These are phyloP conservation scores for Picea sitchensis DNA, from an alignment of 75 land plant genomes.

Conservation along the genomic window DNA sequence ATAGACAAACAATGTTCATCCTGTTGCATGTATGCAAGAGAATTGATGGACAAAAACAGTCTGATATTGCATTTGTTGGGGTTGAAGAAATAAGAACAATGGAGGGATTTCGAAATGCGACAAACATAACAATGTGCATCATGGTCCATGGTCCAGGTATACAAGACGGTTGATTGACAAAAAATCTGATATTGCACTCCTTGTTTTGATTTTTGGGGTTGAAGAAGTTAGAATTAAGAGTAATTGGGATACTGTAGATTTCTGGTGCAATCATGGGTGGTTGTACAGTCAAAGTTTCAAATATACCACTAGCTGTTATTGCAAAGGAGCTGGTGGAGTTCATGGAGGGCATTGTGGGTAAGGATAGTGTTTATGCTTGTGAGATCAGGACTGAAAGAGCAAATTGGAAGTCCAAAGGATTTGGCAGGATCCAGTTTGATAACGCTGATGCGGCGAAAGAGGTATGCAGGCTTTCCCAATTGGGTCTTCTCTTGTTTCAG, in stretches of 20 bases:
- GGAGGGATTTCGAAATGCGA: neutral
- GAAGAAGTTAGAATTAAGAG: neutral
- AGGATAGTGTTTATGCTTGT: slow-evolving; percentile 46
- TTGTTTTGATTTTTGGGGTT: neutral
- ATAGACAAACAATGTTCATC: neutral
- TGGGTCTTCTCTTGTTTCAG: slow-evolving; percentile 27
- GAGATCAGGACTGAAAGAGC: slow-evolving; percentile 40
- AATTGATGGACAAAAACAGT: neutral
- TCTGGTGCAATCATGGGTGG: slow-evolving; percentile 12
- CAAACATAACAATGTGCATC: neutral
- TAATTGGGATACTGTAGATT: neutral
- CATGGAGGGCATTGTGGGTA: slow-evolving; percentile 44
- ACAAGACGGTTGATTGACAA: neutral
- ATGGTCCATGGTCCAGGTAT: no score
- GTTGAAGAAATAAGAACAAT: neutral
- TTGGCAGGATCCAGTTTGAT: slow-evolving; percentile 62
- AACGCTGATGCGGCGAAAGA: slow-evolving; percentile 24
- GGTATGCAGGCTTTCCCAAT: slow-evolving; percentile 22
- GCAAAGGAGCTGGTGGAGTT: slow-evolving; percentile 54
- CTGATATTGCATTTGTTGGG: neutral
- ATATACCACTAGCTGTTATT: slow-evolving; percentile 40
- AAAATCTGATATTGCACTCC: neutral
- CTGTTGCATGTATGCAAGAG: no score
- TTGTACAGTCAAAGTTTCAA: slow-evolving; percentile 47
- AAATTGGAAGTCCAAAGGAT: slow-evolving; percentile 61